Evolutionary conservation across 371 early-diverging fungal genomes (phyloP).

Genomic region (Rhizopus delemar): DNA sequence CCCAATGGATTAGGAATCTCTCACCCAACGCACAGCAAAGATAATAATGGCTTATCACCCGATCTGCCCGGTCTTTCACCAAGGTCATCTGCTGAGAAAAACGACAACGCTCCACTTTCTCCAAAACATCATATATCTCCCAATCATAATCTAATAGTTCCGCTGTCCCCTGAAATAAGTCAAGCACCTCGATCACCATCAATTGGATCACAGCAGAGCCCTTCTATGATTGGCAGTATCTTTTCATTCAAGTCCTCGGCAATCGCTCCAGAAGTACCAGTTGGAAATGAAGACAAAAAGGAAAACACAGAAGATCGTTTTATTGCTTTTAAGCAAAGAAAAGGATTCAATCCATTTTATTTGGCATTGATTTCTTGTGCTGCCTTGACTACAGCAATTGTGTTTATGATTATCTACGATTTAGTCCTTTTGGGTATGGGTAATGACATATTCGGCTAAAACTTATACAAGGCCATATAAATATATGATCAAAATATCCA

Average conservation of each 20-base stretch:
- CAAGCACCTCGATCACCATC: conserved; percentile 12
- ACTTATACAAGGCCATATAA: too few relatives aligned
- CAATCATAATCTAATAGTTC: too few relatives aligned
- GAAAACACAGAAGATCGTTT: conserved; percentile 13
- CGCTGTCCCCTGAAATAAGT: conserved; percentile 8
- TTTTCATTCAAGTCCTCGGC: conserved; percentile 17
- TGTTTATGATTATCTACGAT: conserved; percentile 48
- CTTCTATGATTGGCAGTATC: conserved; percentile 18
- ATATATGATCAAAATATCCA: too few relatives aligned
- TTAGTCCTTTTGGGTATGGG: conserved; percentile 36
- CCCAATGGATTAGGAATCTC: conserved; percentile 18
- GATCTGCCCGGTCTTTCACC: background rate
- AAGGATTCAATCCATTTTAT: conserved; percentile 39
- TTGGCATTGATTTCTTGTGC: conserved; percentile 32
- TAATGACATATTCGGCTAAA: conserved; percentile 27
- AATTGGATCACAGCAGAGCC: conserved; percentile 2
- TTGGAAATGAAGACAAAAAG: conserved; percentile 5
- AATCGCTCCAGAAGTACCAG: conserved; percentile 2
- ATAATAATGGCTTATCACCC: background rate
- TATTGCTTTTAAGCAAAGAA: conserved; percentile 31
- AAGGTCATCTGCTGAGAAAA: background rate
- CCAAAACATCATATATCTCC: too few relatives aligned
- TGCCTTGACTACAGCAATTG: conserved; percentile 26
- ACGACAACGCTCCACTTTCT: background rate
- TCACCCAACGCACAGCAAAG: conserved; percentile 3